Base-by-base conservation (phyloP, 2,329 filamentous ascomycete genomes). In the Colletotrichum lini region DNA sequence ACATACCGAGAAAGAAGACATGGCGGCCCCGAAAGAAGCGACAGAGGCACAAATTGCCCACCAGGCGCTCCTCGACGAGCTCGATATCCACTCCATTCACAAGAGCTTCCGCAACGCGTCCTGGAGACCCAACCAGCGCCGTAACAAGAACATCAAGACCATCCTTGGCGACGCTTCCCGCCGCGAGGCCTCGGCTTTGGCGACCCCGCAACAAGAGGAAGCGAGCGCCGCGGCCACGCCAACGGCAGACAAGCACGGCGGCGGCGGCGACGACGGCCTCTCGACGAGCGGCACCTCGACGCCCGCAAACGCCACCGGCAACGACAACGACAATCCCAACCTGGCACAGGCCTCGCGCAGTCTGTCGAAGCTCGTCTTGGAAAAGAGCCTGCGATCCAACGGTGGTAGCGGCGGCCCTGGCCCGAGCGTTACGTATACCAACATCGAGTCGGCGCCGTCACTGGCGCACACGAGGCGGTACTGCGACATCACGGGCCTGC, bases 141-240 rank as follows among this genome's bases (percentile, higher is more conserved):
- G 96, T 82, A 99, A 99, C 89, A 99, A 99, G 87, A 98, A 98
- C 82, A 92, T 98, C 83, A 98, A 98, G 83, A 94, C 97, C 77
- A 96, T 99, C 73, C 88, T 99, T 72, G 93, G 94, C 71, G 96
- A 99, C 78, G 94, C 93, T 15, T 90, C 93, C 26, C 92, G 94
- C 76, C 94, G 93, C 79, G 96, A 98, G 85, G 94, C 94, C n/a
- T 74, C 73, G 18, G 88, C 94, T 45, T 87, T 95, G 78, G 94
- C 93, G 18, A 98, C 90, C 1, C 88, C 94, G 0, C 92, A 94
- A 79, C 72, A 73, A 42, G 92, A 93, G 78, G 93, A 94, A 80
- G 80, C 83, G 75, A 95, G 93, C 78, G 95, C 95, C 75, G 88
- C 90, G 64, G 94, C 89, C 8, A 97, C 95, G 1, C 92, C 79